phyloP scores from a whole-genome alignment of 2,329 filamentous ascomycete genomes.

The Cladosporium sp. region DNA sequence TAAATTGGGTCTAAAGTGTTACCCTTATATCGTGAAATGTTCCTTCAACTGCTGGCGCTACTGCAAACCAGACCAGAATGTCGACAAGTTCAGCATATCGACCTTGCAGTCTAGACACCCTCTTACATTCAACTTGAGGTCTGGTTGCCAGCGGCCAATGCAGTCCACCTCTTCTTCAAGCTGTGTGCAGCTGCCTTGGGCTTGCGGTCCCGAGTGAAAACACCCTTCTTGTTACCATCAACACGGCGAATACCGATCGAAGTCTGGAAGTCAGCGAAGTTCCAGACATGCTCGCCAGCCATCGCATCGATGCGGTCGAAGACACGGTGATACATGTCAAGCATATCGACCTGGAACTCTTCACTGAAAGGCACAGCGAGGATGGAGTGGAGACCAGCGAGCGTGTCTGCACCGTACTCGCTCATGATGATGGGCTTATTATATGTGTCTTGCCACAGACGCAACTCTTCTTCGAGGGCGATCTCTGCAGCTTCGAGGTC shows the following conservation, averaged over 20 bases:
- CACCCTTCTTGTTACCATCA: constrained; percentile 21
- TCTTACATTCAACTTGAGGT: neutral
- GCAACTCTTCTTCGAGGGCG: constrained; percentile 12
- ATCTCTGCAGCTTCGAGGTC: constrained; percentile 17
- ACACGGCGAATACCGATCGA: constrained; percentile 6
- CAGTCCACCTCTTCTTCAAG: constrained; percentile 17
- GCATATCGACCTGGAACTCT: constrained; percentile 15
- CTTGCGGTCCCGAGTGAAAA: constrained; percentile 17
- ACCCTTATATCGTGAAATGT: neutral
- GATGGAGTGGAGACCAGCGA: constrained; percentile 9
- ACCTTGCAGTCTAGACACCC: neutral
- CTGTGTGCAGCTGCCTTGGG: constrained; percentile 15
- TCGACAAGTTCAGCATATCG: neutral
- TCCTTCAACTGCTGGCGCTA: neutral
- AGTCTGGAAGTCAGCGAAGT: constrained; percentile 20
- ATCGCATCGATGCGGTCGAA: constrained; percentile 9
- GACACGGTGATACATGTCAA: constrained; percentile 20
- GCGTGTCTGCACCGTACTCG: constrained; percentile 19
- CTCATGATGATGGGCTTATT: constrained; percentile 16
- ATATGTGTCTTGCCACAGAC: constrained; percentile 11
- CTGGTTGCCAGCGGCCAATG: neutral
- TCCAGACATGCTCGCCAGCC: constrained; percentile 21
- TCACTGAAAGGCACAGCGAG: constrained; percentile 10
- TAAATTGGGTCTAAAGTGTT: neutral
- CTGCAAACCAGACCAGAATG: too few species aligned